Evolutionary conservation across 805 yeast species (phyloP).

Genomic region (Nakazawaea ishiwadae): DNA sequence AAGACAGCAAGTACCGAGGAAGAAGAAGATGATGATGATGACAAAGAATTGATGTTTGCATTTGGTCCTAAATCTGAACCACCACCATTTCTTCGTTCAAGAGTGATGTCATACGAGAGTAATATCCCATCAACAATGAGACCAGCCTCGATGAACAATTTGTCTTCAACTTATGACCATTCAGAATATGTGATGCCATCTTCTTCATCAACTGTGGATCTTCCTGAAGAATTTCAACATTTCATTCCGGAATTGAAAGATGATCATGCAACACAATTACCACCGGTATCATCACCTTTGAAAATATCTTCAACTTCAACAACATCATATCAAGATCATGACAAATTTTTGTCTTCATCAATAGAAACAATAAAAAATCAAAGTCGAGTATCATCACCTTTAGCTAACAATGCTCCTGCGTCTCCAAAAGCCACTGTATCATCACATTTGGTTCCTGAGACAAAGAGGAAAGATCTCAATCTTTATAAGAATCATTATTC

Average conservation of each 20-base stretch:
- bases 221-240: slow-evolving; percentile 34
- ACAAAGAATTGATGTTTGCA: slow-evolving; percentile 38
- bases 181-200: slow-evolving; percentile 24
- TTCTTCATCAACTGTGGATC: slow-evolving; percentile 30
- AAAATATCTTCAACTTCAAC: not conserved
- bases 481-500: slow-evolving; percentile 42
- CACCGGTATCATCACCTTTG: slow-evolving; percentile 10
- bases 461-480: slow-evolving; percentile 8
- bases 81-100: slow-evolving; percentile 30
- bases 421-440: slow-evolving; percentile 24
- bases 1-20: slow-evolving; percentile 14
- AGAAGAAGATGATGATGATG: slow-evolving; percentile 33
- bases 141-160: slow-evolving; percentile 7
- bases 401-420: slow-evolving; percentile 28
- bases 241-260: slow-evolving; percentile 20
- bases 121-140: slow-evolving; percentile 26
- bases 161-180: not conserved
- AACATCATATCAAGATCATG: no score
- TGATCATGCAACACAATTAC: slow-evolving; percentile 11
- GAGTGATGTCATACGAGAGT: slow-evolving; percentile 40
- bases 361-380: not conserved
- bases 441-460: slow-evolving; percentile 20
- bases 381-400: slow-evolving; percentile 28
- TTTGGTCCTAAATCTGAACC: slow-evolving; percentile 37
- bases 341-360: no score